A percentile compares a stretch with the other conserved stretches of the same genome.
Conservation (phyloP, 257 asterid species). For the Nyctanthes arbortristis region DNA sequence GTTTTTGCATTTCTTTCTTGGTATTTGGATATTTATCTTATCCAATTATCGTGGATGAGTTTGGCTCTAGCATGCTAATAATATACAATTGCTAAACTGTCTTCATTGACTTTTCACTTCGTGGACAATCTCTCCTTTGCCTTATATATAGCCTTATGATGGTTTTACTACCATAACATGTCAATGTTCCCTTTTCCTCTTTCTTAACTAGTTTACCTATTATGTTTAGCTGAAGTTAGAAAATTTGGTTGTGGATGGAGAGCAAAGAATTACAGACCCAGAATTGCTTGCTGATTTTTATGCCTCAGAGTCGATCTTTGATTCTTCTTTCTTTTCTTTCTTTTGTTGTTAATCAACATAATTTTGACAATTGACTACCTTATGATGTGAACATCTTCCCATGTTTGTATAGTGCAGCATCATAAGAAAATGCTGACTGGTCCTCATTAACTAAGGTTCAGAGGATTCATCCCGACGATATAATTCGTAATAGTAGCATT, state of each 20-base stretch:
- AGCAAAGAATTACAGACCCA: conserved; percentile 75
- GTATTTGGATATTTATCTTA: background rate
- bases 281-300: conserved; percentile 61
- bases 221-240: conserved; percentile 64
- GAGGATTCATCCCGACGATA: background rate
- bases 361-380: background rate
- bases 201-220: conserved; percentile 2
- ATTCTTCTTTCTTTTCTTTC: conserved; percentile 12
- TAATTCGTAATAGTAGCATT: background rate
- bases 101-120: background rate
- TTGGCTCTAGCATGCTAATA: background rate
- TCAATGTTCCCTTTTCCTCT: background rate
- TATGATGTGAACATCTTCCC: conserved; percentile 10
- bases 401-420: conserved; percentile 12
- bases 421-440: conserved; percentile 4
- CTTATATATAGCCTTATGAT: background rate
- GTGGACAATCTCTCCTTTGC: background rate
- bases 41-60: background rate
- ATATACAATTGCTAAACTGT: background rate
- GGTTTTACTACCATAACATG: background rate
- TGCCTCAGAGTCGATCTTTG: background rate
- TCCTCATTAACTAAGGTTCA: conserved; percentile 8
- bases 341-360: background rate
- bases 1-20: background rate
- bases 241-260: conserved; percentile 72